Percentiles rank a stretch among this genome's conserved stretches.
Evolutionary conservation across 805 yeast species (phyloP).

Genomic region (Ogataea thermomethanolica): DNA sequence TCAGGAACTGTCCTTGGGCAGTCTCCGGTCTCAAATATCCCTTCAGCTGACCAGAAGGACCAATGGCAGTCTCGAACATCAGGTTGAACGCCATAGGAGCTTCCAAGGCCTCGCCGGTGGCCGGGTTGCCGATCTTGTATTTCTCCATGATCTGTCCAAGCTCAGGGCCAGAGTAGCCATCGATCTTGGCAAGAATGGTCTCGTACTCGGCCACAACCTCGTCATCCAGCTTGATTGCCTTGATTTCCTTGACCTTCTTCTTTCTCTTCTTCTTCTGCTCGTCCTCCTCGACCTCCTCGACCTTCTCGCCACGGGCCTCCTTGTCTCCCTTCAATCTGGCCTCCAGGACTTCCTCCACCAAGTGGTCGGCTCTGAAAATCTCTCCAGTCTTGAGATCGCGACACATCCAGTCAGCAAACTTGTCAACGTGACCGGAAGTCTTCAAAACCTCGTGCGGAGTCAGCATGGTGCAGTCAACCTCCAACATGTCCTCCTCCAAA

Average conservation of each 20-base stretch:
- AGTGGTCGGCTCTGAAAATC: slow-evolving; percentile 97
- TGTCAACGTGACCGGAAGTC: slow-evolving; percentile 99
- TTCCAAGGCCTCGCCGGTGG: slow-evolving; percentile 78
- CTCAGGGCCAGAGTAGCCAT: slow-evolving; percentile 90
- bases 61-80: slow-evolving; percentile 99
- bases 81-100: slow-evolving; percentile 93
- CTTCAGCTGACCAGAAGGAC: slow-evolving; percentile 95
- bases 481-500: slow-evolving; percentile 97
- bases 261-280: slow-evolving; percentile 84
- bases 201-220: slow-evolving; percentile 77
- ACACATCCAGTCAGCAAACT: slow-evolving; percentile 99
- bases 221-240: slow-evolving; percentile 84
- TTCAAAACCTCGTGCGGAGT: slow-evolving; percentile 97
- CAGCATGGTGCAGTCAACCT: slow-evolving; percentile 96
- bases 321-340: slow-evolving; percentile 94
- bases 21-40: slow-evolving; percentile 98
- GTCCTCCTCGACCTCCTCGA: slow-evolving; percentile 64
- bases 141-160: slow-evolving; percentile 84
- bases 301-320: slow-evolving; percentile 86
- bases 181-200: slow-evolving; percentile 84
- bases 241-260: slow-evolving; percentile 94
- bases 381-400: slow-evolving; percentile 94
- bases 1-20: slow-evolving; percentile 98
- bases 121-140: slow-evolving; percentile 87
- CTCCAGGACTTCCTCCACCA: slow-evolving; percentile 96